Evolutionary conservation across 2,329 filamentous ascomycete genomes (phyloP).

Genomic region (Xylaria hypoxylon): DNA sequence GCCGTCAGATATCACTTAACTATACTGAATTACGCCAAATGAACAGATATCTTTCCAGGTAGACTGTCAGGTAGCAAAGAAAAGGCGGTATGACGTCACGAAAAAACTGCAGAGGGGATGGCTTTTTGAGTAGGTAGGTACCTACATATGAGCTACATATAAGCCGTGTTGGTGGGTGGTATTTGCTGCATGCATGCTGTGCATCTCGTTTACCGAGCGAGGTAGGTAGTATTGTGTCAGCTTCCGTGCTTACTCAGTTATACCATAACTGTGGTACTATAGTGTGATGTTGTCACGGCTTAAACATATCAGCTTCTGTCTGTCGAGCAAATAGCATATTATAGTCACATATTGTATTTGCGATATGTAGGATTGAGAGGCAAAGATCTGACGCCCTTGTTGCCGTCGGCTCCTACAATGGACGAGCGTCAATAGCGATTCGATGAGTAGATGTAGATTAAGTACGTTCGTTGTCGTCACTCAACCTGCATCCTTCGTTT

Average conservation of each 20-base stretch:
- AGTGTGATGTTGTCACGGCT: not conserved
- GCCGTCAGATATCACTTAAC: slow-evolving; percentile 4
- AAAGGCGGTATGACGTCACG: slow-evolving; percentile 31
- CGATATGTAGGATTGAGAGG: no score
- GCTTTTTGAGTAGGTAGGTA: not conserved
- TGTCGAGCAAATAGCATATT: no score
- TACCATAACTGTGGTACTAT: not conserved
- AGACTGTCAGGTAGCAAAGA: not conserved
- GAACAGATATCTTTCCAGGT: not conserved
- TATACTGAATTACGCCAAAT: not conserved
- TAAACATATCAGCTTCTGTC: no score
- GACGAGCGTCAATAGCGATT: no score
- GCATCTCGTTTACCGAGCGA: not conserved
- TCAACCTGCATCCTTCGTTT: no score
- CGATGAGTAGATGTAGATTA: no score
- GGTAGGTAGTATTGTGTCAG: slow-evolving; percentile 5
- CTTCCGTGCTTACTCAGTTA: not conserved
- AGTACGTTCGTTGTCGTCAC: no score
- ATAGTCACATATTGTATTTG: no score
- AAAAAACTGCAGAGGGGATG: not conserved
- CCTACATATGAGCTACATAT: no score
- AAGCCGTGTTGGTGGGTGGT: not conserved
- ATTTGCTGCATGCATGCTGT: not conserved
- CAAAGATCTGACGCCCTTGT: no score
- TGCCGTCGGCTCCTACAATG: no score